These are phyloP conservation scores for Boletellus sp. DNA, from an alignment of 1,284 basidiomycete species.

Conservation along the genomic window DNA sequence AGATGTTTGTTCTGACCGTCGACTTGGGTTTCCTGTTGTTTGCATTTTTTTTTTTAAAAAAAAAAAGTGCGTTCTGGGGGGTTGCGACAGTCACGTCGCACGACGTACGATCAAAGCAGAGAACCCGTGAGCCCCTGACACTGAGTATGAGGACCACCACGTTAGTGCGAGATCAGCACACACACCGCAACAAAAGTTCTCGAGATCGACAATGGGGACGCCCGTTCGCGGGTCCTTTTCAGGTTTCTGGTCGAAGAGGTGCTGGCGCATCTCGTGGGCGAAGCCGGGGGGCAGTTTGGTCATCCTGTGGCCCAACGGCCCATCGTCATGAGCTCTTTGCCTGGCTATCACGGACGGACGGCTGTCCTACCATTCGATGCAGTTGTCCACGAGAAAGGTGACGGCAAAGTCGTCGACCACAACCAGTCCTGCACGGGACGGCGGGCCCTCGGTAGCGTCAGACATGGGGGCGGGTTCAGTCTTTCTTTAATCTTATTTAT, in stretches of 20 bases:
- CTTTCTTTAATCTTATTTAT: no score
- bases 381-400: constrained; percentile 74
- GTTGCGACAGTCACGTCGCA: neutral
- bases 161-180: constrained; percentile 3
- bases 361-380: constrained; percentile 73
- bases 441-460: neutral
- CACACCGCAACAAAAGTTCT: constrained; percentile 74
- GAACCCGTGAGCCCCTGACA: constrained; percentile 79
- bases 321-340: neutral
- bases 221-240: constrained; percentile 52
- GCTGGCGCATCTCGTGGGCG: constrained; percentile 63
- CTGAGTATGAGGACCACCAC: no score
- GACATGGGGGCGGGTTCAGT: no score
- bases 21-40: constrained; percentile 50
- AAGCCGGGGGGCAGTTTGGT: constrained; percentile 76
- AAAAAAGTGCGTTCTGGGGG: no score
- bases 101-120: constrained; percentile 66
- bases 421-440: constrained; percentile 19
- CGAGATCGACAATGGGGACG: constrained; percentile 66
- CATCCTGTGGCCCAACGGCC: no score
- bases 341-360: no score
- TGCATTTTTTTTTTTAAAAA: no score
- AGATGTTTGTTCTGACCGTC: constrained; percentile 43
- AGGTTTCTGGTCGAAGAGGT: constrained; percentile 50
- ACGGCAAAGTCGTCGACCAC: constrained; percentile 51